Conservation (phyloP, 1,284 basidiomycete genomes). For the Porodaedalea pini region DNA sequence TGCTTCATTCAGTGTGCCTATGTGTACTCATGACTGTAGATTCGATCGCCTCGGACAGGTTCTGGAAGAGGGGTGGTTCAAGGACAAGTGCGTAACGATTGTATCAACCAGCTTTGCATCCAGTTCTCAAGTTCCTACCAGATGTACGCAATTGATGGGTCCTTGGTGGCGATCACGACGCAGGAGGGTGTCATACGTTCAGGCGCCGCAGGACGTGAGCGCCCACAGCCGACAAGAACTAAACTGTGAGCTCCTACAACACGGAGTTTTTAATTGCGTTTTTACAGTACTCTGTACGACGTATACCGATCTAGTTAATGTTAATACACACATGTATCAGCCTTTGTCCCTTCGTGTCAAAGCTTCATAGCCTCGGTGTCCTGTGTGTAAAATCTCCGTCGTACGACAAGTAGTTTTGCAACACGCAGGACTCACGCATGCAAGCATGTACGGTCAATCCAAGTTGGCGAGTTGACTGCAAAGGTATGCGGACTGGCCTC, state of each 20-base stretch:
- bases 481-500: no score
- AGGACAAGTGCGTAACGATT: constrained; percentile 62
- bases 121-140: constrained; percentile 28
- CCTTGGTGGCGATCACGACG: constrained; percentile 70
- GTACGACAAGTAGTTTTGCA: no score
- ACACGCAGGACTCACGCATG: no score
- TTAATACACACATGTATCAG: no score
- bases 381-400: no score
- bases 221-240: background rate
- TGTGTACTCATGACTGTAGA: constrained; percentile 35
- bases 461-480: no score
- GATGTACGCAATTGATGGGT: constrained; percentile 73
- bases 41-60: constrained; percentile 63
- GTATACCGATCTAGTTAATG: no score
- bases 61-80: constrained; percentile 73
- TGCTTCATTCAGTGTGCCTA: background rate
- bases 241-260: background rate
- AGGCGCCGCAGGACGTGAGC: background rate
- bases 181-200: constrained; percentile 74
- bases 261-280: no score
- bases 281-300: no score
- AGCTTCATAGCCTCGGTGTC: no score
- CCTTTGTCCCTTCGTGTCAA: no score
- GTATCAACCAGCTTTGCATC: background rate
- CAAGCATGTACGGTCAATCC: no score